Conservation (phyloP, 805 yeast species). For the Hanseniaspora singularis region DNA sequence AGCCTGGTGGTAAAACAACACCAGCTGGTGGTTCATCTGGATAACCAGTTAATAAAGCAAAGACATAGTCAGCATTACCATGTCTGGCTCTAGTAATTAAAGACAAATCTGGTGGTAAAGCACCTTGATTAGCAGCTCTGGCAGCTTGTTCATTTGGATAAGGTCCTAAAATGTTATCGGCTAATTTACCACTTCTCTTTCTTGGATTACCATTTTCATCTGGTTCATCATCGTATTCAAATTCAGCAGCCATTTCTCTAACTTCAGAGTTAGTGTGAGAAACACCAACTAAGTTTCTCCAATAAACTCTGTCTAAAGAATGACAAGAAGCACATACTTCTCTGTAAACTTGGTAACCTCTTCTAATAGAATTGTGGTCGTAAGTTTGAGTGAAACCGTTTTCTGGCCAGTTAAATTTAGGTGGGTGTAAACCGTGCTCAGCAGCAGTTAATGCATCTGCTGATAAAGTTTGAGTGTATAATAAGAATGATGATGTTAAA, state of each 20-base stretch:
- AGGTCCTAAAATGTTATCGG: constrained; percentile 90
- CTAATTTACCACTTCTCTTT: constrained; percentile 95
- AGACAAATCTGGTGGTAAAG: constrained; percentile 94
- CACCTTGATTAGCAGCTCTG: constrained; percentile 98
- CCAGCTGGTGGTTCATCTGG: constrained; percentile 99
- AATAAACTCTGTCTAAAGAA: constrained; percentile 89
- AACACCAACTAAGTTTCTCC: constrained; percentile 97
- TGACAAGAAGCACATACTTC: constrained; percentile 99
- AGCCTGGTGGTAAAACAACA: constrained; percentile 79
- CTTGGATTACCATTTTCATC: constrained; percentile 97
- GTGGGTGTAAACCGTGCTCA: constrained; percentile 96
- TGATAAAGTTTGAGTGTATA: constrained; percentile 72
- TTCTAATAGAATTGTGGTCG: constrained; percentile 91
- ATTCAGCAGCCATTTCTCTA: constrained; percentile 86
- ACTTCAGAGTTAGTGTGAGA: constrained; percentile 85
- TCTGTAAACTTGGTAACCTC: constrained; percentile 97
- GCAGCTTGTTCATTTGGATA: constrained; percentile 98
- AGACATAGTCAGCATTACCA: constrained; percentile 93
- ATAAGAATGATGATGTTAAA: constrained; percentile 64
- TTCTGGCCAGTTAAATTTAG: constrained; percentile 87
- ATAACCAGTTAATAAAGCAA: constrained; percentile 90
- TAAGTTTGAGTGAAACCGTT: constrained; percentile 81
- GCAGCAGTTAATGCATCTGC: constrained; percentile 97
- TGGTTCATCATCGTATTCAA: constrained; percentile 96
- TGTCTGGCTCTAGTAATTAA: constrained; percentile 97